Conservation (phyloP, 2,329 filamentous ascomycete genomes). For the Torrubiella hemipterigena region DNA sequence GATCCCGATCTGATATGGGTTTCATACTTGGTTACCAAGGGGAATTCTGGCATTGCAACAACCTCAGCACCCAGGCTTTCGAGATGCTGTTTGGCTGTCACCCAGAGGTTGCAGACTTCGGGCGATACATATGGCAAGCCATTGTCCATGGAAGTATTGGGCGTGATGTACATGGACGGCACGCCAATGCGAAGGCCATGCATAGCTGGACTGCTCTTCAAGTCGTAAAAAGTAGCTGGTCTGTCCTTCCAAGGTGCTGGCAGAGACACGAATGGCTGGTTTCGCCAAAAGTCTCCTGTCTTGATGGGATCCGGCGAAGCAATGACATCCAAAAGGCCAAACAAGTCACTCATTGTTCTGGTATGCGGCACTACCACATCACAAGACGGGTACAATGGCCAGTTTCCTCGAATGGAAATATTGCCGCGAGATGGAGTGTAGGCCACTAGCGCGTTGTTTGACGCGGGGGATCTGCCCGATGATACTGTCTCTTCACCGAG, state of each 20-base stretch:
- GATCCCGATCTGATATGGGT: slow-evolving; percentile 25
- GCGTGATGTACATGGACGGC: slow-evolving; percentile 32
- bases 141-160: neutral
- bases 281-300: slow-evolving; percentile 38
- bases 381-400: slow-evolving; percentile 41
- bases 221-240: slow-evolving; percentile 16
- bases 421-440: slow-evolving; percentile 41
- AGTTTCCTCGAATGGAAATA: slow-evolving; percentile 36
- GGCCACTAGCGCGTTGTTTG: slow-evolving; percentile 39
- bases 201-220: slow-evolving; percentile 19
- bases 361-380: slow-evolving; percentile 41
- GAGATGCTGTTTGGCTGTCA: slow-evolving; percentile 18
- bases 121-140: slow-evolving; percentile 8
- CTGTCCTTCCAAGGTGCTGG: slow-evolving; percentile 16
- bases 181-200: slow-evolving; percentile 31
- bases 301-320: slow-evolving; percentile 26
- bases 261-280: slow-evolving; percentile 30
- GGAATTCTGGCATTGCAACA: slow-evolving; percentile 26
- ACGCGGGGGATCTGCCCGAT: slow-evolving; percentile 39
- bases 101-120: slow-evolving; percentile 12
- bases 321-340: slow-evolving; percentile 33
- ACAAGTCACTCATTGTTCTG: slow-evolving; percentile 33
- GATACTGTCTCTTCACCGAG: slow-evolving; percentile 42
- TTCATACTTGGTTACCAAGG: slow-evolving; percentile 30
- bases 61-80: slow-evolving; percentile 25